Evolutionary conservation across 352 stramenopile genomes (phyloP).

Genomic region (Aphanomyces invadans): DNA sequence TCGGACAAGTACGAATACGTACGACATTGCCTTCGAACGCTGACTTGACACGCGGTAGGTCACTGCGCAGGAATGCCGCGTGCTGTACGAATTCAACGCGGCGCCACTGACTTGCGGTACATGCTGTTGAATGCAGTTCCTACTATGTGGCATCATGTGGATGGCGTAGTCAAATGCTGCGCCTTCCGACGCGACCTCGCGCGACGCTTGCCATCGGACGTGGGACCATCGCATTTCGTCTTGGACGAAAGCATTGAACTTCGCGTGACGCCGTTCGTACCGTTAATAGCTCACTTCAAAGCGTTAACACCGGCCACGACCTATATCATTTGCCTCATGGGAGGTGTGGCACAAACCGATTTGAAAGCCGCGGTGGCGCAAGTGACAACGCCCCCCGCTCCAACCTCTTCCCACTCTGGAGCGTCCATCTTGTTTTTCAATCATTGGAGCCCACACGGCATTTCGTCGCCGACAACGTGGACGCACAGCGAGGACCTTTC

Average conservation of each 20-base stretch:
- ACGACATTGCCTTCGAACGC: too few relatives aligned
- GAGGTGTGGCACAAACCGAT: not conserved
- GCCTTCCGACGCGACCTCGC: not conserved
- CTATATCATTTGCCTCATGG: not conserved
- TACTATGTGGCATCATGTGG: conserved; percentile 5
- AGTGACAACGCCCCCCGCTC: not conserved
- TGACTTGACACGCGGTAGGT: not conserved
- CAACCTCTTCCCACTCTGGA: not conserved
- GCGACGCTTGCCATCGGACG: not conserved
- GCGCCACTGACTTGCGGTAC: conserved; percentile 25
- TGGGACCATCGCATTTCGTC: not conserved
- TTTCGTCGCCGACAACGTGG: not conserved
- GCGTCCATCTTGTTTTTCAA: not conserved
- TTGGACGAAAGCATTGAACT: not conserved
- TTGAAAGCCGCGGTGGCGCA: not conserved
- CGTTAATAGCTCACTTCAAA: not conserved
- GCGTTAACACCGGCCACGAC: not conserved
- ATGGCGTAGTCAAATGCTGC: conserved; percentile 9
- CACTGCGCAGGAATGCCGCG: conserved; percentile 18
- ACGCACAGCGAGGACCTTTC: not conserved
- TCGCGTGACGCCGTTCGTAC: not conserved
- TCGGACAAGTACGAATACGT: conserved; percentile 29
- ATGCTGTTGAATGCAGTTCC: too few relatives aligned
- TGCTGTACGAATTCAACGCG: conserved; percentile 37
- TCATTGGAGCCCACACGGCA: not conserved